Evolutionary conservation across 2,329 filamentous ascomycete genomes (phyloP).

Genomic region (Talaromyces sp.): DNA sequence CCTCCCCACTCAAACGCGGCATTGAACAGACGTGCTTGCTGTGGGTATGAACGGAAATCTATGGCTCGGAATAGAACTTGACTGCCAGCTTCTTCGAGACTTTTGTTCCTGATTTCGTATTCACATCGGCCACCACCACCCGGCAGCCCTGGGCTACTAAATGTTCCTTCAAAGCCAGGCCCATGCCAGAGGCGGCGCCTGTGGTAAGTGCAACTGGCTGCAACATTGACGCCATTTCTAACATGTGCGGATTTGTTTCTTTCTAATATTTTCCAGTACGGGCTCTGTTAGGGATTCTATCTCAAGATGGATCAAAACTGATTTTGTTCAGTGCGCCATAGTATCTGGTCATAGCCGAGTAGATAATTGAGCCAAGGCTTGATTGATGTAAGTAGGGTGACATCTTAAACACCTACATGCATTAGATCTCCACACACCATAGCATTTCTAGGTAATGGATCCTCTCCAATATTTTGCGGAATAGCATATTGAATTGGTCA

Average conservation of each 20-base stretch:
- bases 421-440: background rate
- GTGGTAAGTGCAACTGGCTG: background rate
- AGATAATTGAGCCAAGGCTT: background rate
- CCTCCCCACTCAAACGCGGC: background rate
- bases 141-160: background rate
- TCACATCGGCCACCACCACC: background rate
- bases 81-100: background rate
- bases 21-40: background rate
- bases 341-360: background rate
- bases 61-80: background rate
- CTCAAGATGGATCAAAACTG: background rate
- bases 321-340: background rate
- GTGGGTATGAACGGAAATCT: background rate
- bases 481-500: background rate
- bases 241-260: background rate
- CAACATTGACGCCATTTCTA: background rate
- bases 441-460: background rate
- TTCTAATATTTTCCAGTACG: background rate
- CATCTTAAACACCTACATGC: background rate
- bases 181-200: background rate
- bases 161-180: background rate
- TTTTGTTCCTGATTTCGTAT: background rate
- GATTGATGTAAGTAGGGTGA: background rate
- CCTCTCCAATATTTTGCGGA: background rate
- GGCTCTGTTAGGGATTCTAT: background rate